Base-by-base conservation (phyloP, 441 rosid species). In the Aquilaria agallochum region DNA sequence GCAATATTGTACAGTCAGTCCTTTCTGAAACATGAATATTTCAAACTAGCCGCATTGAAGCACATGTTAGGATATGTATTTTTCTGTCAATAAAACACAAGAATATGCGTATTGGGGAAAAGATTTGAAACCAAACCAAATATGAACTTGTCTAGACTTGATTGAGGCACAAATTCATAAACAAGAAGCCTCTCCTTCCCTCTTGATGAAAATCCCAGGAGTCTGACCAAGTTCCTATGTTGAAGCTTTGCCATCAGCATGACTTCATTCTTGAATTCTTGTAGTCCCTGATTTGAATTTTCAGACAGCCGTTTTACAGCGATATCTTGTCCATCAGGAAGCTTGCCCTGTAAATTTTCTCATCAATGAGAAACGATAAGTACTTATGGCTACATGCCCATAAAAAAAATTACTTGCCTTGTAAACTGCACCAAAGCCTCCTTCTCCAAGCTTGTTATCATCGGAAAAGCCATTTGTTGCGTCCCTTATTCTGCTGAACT, bases 381-480 rank as follows among this genome's bases (percentile, higher is more conserved):
- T 40, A 40, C 45, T 0, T 40, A 40, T 40, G 45, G 45, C 9
- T 40, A 6, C 9, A 40, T 40, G 6, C 44, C 9, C 9, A 40
- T 40, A 10, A 7, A 2, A 34, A 34, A n/a, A 30, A 11, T 11
- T 27, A 60, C 9, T 32, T 66, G 63, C 75, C 68, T 66, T 66
- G 50, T 72, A 72, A 33, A 72, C 71, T 4, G 14, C 13, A 47
- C 71, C 71, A 34, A 72, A 72, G 3, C 75, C 75, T 20, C 75
- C 64, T 66, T 55, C 42, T 57, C 75, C 75, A 20, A 72, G 68
- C 50, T 61, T 57, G 61, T 72, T 72, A 12, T 55, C 42, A 3
- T 58, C 53, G 0, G 75, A 72, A 58, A 66, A 72, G 44, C 66
- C 9, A 2, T 44, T 42, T 48, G 75, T 66, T 27, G 71, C 75